These are phyloP conservation scores for Yamadazyma ubonensis DNA, from an alignment of 805 yeast species.

Conservation along the genomic window DNA sequence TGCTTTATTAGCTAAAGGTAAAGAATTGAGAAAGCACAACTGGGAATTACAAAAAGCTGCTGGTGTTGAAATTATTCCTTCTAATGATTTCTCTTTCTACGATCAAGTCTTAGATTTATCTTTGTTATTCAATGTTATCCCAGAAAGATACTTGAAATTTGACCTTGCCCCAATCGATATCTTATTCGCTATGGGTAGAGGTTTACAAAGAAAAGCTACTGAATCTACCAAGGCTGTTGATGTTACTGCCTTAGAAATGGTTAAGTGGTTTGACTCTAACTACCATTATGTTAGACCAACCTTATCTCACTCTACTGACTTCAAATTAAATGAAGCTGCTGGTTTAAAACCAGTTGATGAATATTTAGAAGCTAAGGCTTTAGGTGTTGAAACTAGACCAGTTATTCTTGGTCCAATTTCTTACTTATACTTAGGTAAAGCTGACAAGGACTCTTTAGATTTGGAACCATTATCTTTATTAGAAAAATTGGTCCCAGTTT, in stretches of 20 bases:
- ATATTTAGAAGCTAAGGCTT: conserved; percentile 95
- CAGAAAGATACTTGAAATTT: conserved; percentile 94
- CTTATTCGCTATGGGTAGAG: conserved; percentile 99
- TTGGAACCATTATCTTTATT: conserved; percentile 89
- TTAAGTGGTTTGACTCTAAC: conserved; percentile 99
- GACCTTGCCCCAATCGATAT: conserved; percentile 87
- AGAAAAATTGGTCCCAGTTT: conserved; percentile 88
- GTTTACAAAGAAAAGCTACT: conserved; percentile 95
- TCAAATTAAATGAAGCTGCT: conserved; percentile 73
- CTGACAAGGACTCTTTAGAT: conserved; percentile 96
- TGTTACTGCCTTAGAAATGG: conserved; percentile 99
- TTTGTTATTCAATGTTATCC: conserved; percentile 89
- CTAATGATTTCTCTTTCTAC: conserved; percentile 97
- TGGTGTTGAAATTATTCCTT: conserved; percentile 95
- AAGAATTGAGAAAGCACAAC: conserved; percentile 91
- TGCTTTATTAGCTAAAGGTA: conserved; percentile 87
- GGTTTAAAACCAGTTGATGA: conserved; percentile 97
- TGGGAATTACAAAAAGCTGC: conserved; percentile 98
- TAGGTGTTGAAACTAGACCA: conserved; percentile 97
- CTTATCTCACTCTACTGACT: conserved; percentile 89
- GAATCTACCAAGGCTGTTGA: conserved; percentile 87
- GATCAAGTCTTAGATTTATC: conserved; percentile 96
- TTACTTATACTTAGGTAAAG: conserved; percentile 91
- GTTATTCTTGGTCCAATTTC: conserved; percentile 96
- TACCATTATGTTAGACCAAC: conserved; percentile 99